Base-by-base conservation (phyloP, 495 filamentous ascomycete genomes). In the Talaromyces proteolyticus region DNA sequence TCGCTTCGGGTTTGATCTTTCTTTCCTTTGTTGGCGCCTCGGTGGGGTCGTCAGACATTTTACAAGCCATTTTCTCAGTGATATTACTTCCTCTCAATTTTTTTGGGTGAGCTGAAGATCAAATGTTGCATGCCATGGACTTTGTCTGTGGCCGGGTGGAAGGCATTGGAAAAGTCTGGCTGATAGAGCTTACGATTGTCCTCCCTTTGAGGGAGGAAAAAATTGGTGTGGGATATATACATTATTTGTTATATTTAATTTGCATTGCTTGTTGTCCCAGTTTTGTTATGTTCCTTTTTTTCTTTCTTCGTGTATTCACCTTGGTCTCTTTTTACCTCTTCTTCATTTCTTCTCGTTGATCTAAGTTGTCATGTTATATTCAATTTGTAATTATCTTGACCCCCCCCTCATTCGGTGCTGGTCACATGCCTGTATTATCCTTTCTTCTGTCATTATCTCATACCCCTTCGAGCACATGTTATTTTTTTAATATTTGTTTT, bases 341-440 rank as follows among this genome's bases (percentile, higher is more conserved):
- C 53, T 57, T 41, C 41, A 29, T 54, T 57, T 41, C 49, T 20
- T 48, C 50, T 41, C 42, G 45, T 53, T 54, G 45, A 43, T 57
- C 51, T 47, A 18, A 40, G 37, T 39, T 23, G 10, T 14, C 8
- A n/a, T 42, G 24, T 44, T 47, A 16, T 54, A 42, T 41, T 54
- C 22, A 26, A n/a, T 52, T 55, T 55, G 41, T 55, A 45, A 42
- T 55, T 47, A 57, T 44, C 53, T 61, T 54, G 42, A 43, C 36
- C 41, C 45, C 36, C 40, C 39, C 49, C 41, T 51, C 44, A 21
- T 53, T 52, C 44, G 60, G 59, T 66, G 63, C 63, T 59, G 63
- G 58, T 57, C 64, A 67, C 64, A 67, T 61, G 54, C 53, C 49
- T 64, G 63, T 57, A 60, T 63, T 57, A 53, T 54, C 55, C 57